Evolutionary conservation across 2,329 filamentous ascomycete species (phyloP).

Genomic region (Blumeria hordei): DNA sequence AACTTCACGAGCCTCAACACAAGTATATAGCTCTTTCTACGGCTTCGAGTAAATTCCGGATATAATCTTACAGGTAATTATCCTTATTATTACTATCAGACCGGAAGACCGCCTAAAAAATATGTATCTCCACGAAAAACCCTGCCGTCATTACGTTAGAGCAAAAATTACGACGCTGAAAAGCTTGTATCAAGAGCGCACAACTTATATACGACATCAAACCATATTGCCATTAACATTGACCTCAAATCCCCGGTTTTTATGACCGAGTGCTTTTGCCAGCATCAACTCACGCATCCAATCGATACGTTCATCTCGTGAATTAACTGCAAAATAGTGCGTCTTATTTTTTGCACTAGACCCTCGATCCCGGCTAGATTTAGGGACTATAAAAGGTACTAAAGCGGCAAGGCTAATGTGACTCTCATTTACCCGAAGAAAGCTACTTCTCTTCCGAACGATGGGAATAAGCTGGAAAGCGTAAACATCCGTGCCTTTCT

Average conservation of each 20-base stretch:
- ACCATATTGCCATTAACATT: conserved; percentile 62
- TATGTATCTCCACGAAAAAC: too few species aligned
- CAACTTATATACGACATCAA: conserved; percentile 12
- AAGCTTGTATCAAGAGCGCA: too few species aligned
- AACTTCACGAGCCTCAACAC: too few species aligned
- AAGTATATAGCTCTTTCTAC: too few species aligned
- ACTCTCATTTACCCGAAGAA: too few species aligned
- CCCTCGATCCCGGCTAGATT: conserved; percentile 16
- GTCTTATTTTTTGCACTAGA: conserved; percentile 49
- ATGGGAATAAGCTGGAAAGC: conserved; percentile 63
- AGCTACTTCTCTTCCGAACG: conserved; percentile 18
- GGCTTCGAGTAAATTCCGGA: too few species aligned
- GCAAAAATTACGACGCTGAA: too few species aligned
- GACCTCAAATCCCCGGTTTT: conserved; percentile 61
- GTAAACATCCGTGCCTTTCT: conserved; percentile 39
- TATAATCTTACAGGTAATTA: too few species aligned
- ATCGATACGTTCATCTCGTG: conserved; percentile 74
- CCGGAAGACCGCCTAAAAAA: too few species aligned
- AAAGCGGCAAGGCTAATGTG: conserved; percentile 13
- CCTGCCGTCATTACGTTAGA: too few species aligned
- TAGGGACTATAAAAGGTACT: conserved; percentile 1
- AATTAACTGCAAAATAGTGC: conserved; percentile 81
- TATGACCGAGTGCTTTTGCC: conserved; percentile 65
- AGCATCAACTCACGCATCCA: conserved; percentile 94
- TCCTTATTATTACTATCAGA: too few species aligned